Conservation (phyloP, 2,329 filamentous ascomycete species). For the Triangularia setosa region DNA sequence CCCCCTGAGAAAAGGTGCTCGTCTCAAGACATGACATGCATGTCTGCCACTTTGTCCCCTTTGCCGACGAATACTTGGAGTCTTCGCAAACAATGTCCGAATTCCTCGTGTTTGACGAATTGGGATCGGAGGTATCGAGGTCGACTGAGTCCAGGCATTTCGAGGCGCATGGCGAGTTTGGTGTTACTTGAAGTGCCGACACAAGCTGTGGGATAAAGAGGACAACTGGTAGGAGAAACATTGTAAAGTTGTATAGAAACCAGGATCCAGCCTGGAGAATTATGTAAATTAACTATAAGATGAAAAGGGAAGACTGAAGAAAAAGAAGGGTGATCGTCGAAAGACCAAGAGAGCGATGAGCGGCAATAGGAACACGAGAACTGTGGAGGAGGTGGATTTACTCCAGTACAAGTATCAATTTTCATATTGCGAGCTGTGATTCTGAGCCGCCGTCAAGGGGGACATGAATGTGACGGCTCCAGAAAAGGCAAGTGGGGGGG, state of each 20-base stretch:
- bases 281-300: neutral
- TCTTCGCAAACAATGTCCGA: constrained; percentile 48
- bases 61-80: constrained; percentile 35
- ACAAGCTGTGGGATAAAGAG: constrained; percentile 28
- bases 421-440: neutral
- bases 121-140: constrained; percentile 42
- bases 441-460: neutral
- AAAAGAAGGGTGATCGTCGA: neutral
- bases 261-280: constrained; percentile 6
- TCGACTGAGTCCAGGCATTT: constrained; percentile 43
- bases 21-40: constrained; percentile 52
- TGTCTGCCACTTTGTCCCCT: constrained; percentile 44
- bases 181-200: constrained; percentile 47
- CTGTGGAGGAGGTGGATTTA: neutral
- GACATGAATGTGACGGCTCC: constrained; percentile 18
- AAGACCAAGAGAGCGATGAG: constrained; percentile 2
- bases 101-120: constrained; percentile 42
- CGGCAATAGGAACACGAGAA: neutral
- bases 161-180: constrained; percentile 52
- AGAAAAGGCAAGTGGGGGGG: constrained; percentile 16
- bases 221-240: constrained; percentile 15
- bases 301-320: constrained; percentile 2
- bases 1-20: constrained; percentile 44
- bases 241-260: neutral
- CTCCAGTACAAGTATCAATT: neutral